Evolutionary conservation across 2,329 filamentous ascomycete genomes (phyloP).

Genomic region (Fusarium ambrosium): DNA sequence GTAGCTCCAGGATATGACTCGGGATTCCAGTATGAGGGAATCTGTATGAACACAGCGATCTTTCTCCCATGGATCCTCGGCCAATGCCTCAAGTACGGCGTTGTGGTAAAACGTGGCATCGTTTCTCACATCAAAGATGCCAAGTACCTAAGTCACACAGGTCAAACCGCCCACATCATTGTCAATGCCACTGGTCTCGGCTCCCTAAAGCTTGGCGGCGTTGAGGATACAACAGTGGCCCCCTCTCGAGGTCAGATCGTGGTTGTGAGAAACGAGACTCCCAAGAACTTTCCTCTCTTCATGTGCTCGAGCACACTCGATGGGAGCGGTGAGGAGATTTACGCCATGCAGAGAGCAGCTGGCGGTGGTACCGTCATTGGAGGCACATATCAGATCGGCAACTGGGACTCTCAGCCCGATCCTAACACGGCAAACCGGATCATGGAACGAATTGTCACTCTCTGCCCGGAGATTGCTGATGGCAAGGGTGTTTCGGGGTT

Average conservation of each 20-base stretch:
- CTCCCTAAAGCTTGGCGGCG: constrained; percentile 63
- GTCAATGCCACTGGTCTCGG: neutral
- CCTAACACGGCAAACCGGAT: constrained; percentile 79
- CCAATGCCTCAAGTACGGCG: constrained; percentile 74
- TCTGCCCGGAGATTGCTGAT: constrained; percentile 61
- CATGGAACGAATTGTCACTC: constrained; percentile 76
- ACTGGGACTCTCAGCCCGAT: constrained; percentile 81
- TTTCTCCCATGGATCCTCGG: constrained; percentile 79
- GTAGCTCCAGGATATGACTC: neutral
- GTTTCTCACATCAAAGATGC: neutral
- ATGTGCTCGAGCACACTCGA: constrained; percentile 77
- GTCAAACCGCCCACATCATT: neutral
- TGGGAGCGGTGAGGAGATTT: constrained; percentile 75
- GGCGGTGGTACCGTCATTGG: constrained; percentile 82
- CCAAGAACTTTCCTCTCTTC: constrained; percentile 65
- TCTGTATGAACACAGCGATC: constrained; percentile 79
- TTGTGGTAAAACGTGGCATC: neutral
- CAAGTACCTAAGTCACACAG: neutral
- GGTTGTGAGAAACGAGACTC: constrained; percentile 79
- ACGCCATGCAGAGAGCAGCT: constrained; percentile 81
- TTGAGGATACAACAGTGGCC: constrained; percentile 72
- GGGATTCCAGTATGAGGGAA: constrained; percentile 79
- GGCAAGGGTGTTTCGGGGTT: constrained; percentile 72
- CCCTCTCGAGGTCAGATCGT: constrained; percentile 81
- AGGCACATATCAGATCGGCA: constrained; percentile 79